Evolutionary conservation across 768 basidiomycete genomes (phyloP).

Genomic region (Albatrellus ellisii): DNA sequence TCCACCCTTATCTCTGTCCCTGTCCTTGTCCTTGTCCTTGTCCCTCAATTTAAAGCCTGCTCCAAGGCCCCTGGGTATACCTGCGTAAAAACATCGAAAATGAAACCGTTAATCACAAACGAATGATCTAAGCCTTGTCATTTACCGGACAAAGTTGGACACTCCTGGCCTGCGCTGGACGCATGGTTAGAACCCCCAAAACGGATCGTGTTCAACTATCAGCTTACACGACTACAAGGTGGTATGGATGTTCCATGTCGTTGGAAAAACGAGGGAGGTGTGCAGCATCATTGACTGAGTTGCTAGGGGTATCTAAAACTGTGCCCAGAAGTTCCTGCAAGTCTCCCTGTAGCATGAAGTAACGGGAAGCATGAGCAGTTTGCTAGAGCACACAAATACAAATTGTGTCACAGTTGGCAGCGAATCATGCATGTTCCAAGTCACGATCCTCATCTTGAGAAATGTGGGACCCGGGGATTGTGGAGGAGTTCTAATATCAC

Average conservation of each 20-base stretch:
- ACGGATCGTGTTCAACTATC: neutral
- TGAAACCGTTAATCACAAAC: neutral
- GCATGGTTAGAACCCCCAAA: neutral
- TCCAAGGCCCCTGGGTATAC: constrained; percentile 67
- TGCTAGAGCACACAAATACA: no score
- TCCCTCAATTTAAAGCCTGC: constrained; percentile 65
- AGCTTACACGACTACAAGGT: constrained; percentile 65
- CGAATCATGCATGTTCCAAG: constrained; percentile 84
- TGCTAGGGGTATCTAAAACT: constrained; percentile 29
- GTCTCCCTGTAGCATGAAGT: constrained; percentile 39
- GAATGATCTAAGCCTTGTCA: constrained; percentile 2
- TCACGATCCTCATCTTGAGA: constrained; percentile 56
- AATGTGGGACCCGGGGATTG: constrained; percentile 23
- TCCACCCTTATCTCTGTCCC: constrained; percentile 20
- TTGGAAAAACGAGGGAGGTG: constrained; percentile 32
- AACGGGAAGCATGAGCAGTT: neutral
- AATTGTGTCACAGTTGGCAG: constrained; percentile 45
- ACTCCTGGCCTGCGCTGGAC: constrained; percentile 58
- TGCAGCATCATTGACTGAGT: constrained; percentile 15
- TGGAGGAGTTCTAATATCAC: constrained; percentile 15
- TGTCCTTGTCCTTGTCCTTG: constrained; percentile 22
- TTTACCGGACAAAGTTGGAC: constrained; percentile 66
- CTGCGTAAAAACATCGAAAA: constrained; percentile 21
- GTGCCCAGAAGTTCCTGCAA: constrained; percentile 57
- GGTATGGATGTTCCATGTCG: constrained; percentile 55